Base-by-base conservation (phyloP, 2,329 filamentous ascomycete genomes). In the Diaporthe helianthi region DNA sequence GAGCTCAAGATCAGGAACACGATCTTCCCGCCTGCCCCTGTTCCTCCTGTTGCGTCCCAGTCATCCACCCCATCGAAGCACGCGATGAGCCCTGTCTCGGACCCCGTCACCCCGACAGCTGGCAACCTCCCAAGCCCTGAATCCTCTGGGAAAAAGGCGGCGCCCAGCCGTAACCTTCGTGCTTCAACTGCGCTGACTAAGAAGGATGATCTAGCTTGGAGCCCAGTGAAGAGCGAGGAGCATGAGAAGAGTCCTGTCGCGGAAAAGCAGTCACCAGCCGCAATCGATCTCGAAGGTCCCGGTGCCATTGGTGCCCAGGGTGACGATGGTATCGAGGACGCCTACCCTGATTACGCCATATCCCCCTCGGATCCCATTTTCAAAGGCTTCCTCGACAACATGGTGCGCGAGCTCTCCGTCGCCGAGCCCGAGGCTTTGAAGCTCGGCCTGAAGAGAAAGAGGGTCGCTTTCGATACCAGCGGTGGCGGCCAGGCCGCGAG, bases 311-410 rank as follows among this genome's bases (percentile, higher is more conserved):
- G 19, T 15, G 29, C 44, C 8, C 22, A 44, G 29, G 65, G n/a
- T 15, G 29, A 52, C 8, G 31, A 44, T 41, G 65, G n/a, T 4
- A 53, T 17, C 12, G 65, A 60, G 17, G 53, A 60, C 8, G 53
- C 65, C n/a, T 67, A 67, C 33, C 54, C 65, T 12, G 46, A 67
- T 10, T 24, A 67, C 15, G 65, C 65, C 22, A 31, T 67, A 1
- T 17, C 53, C 33, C 24, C 65, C 10, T n/a, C 22, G 5, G 46
- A 17, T 17, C n/a, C 8, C 13, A 38, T 1, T 5, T 61, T n/a
- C 17, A 26, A 26, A 8, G 19, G 19, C 1, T 53, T 19, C 13
- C 12, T 65, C 15, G 60, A 46, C 10, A 10, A 38, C 15, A 38
- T 66, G 52, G 4, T 69, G 41, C 49, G 17, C 31, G 19, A 69